Evolutionary conservation across 2,329 filamentous ascomycete genomes (phyloP), one percentile per base, ranked within the genome.

Genomic region (Raffaelea albimanens): DNA sequence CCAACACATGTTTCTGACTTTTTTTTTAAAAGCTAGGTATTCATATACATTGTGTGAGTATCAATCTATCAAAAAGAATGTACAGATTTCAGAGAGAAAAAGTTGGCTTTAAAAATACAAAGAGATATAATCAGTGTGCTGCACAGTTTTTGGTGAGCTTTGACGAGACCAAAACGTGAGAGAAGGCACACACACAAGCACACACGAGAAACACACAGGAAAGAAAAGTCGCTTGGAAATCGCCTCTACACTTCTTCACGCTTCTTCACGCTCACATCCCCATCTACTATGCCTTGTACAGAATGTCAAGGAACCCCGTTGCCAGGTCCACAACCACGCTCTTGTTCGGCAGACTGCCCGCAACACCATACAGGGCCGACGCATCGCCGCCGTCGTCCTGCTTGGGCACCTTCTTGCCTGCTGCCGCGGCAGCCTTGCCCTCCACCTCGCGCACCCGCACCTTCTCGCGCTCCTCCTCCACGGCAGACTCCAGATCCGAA

Each of bases 331-430:
- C 87, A 29, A 98, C 89, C 31, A 98, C 83, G 56, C 85, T 88
- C 77, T 97, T 97, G 63, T 98, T 94, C 1, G 93, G 93, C 64
- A 98, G 67, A 59, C 87, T 94, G 5, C 93, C 93, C 0, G 93
- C 93, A 49, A 98, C 90, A 47, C 93, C 93, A 66, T 98, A 98
- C 52, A 98, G 68, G 4, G 90, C 90, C 1, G 88, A 87, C 14
- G 87, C 82, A 62, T 95, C 87, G 2, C 87, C 87, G 57, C 80
- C 75, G 23, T 45, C 46, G 18, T 48, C 31, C 1, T 16, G 14
- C 34, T 38, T 38, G 7, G 34, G 34, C 18, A 19, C 14, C 34
- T 38, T 38, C 34, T 38, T 38, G 34, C 34, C 34, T 16, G 34
- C 22, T 21, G 78, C 80, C 14, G 43, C 19, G n/a, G 68, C 65